A percentile compares a stretch with the other conserved stretches of the same genome.
phyloP scores from a whole-genome alignment of 495 filamentous ascomycete species.

The Chaetomidium leptoderma region DNA sequence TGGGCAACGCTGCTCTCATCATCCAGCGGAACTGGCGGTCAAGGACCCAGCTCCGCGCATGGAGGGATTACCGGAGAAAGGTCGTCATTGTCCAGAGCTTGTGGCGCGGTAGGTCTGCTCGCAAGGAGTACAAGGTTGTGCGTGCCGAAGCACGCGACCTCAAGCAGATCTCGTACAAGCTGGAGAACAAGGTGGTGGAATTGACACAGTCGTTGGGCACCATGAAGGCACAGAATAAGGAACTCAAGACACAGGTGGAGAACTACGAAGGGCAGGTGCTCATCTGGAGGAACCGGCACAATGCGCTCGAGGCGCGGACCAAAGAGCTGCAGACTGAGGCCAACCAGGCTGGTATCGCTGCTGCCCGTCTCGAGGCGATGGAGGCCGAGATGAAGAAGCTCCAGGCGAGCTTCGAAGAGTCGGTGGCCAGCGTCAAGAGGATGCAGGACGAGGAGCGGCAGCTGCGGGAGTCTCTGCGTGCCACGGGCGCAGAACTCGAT shows the following conservation, averaged over 20 bases:
- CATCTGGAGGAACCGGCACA: conserved; percentile 88
- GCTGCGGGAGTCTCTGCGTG: conserved; percentile 71
- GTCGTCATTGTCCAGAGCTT: conserved; percentile 87
- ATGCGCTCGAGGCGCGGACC: conserved; percentile 79
- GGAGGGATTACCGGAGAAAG: conserved; percentile 84
- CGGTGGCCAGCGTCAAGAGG: conserved; percentile 78
- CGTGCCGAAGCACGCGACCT: conserved; percentile 95
- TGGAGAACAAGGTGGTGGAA: conserved; percentile 99
- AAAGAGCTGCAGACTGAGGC: conserved; percentile 95
- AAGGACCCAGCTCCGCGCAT: conserved; percentile 69
- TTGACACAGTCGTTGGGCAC: conserved; percentile 89
- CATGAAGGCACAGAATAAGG: conserved; percentile 89
- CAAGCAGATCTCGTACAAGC: conserved; percentile 97
- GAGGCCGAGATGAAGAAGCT: conserved; percentile 91
- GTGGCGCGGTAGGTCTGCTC: conserved; percentile 82
- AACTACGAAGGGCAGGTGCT: conserved; percentile 95
- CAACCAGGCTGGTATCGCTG: conserved; percentile 93
- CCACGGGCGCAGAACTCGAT: conserved; percentile 72
- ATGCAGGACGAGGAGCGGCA: conserved; percentile 87
- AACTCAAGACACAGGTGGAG: conserved; percentile 80
- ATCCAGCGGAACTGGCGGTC: conserved; percentile 91
- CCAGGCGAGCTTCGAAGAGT: conserved; percentile 82
- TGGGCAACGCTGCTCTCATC: conserved; percentile 84
- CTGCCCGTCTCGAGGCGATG: conserved; percentile 79
- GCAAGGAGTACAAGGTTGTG: conserved; percentile 77